These are phyloP conservation scores for Dothideomycetes sp. DNA, from an alignment of 2,329 filamentous ascomycete species.

Conservation along the genomic window DNA sequence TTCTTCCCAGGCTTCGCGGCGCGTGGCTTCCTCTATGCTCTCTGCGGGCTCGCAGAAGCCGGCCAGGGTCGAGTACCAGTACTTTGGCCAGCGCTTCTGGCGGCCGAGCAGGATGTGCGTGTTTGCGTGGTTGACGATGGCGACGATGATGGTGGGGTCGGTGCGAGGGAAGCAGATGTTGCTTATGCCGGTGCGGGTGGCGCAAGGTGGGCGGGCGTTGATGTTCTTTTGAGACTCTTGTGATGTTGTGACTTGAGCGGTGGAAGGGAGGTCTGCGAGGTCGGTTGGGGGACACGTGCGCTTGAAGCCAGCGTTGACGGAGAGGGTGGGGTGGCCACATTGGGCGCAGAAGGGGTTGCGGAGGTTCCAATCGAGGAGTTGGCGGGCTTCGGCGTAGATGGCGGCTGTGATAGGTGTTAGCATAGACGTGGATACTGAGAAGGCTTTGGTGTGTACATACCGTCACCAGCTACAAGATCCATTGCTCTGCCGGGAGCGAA, in stretches of 20 bases:
- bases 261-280: constrained; percentile 32
- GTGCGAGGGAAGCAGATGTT: constrained; percentile 89
- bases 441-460: constrained; percentile 30
- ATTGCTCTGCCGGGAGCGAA: constrained; percentile 60
- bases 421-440: background rate
- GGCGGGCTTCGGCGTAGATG: constrained; percentile 79
- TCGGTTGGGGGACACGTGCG: constrained; percentile 67
- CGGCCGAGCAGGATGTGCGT: constrained; percentile 73
- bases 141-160: constrained; percentile 91
- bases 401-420: constrained; percentile 48
- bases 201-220: constrained; percentile 56
- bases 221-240: constrained; percentile 9
- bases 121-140: constrained; percentile 72
- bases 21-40: constrained; percentile 39
- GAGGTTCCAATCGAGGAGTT: constrained; percentile 86
- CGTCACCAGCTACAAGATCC: constrained; percentile 49
- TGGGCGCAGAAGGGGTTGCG: constrained; percentile 86
- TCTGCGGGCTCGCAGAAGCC: constrained; percentile 42
- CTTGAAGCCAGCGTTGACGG: constrained; percentile 70
- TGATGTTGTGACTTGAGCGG: constrained; percentile 19
- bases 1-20: constrained; percentile 42
- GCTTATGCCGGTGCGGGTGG: constrained; percentile 72
- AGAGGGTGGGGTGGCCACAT: constrained; percentile 74
- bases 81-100: constrained; percentile 67
- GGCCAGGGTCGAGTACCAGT: constrained; percentile 80